Base-by-base conservation (phyloP, 1,284 basidiomycete species). In the Cystobasidiaceae sp. region DNA sequence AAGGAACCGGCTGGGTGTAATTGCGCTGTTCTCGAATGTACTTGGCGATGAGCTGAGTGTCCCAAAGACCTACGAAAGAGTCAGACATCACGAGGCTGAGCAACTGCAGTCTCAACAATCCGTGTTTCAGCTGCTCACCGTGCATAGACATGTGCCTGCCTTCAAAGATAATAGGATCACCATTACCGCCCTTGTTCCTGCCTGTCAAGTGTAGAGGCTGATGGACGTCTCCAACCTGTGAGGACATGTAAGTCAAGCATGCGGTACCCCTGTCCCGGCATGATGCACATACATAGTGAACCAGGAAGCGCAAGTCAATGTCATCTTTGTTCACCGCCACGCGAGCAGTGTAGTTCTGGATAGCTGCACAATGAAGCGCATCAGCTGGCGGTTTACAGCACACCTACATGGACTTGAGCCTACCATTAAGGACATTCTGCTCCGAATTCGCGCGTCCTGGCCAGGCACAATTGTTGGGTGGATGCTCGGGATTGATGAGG, bases 141-240 rank as follows among this genome's bases (percentile, higher is more conserved):
- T 78, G 77, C 50, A 78, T 63, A 15, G 71, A 72, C 32, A 73
- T 73, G 17, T 68, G 67, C 0, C 77, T 49, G 0, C 75, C 74
- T 39, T 78, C 76, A 54, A 77, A 78, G 3, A 69, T 66, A 28
- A 78, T 73, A 46, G 66, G 70, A 52, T 77, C 70, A 37, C 72
- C 74, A 57, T 78, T 78, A 17, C 77, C 77, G 21, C 77, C 77
- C 1, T 75, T 67, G 4, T 75, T 74, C n/a, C 76, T 68, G 17
- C 74, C 73, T 2, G 76, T 78, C 17, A 78, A 69, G 61, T 78
- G 77, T 30, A 78, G 70, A 21, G 77, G 77, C 67, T 78, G 77
- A 67, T 78, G 77, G 11, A 73, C 68, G 64, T 78, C 77, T 28
- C 72, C 63, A 43, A 66, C 34, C 63, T 60, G 48, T n/a, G 4